Base-by-base conservation (phyloP, 768 basidiomycete genomes). In the Strobilomyces confusus region DNA sequence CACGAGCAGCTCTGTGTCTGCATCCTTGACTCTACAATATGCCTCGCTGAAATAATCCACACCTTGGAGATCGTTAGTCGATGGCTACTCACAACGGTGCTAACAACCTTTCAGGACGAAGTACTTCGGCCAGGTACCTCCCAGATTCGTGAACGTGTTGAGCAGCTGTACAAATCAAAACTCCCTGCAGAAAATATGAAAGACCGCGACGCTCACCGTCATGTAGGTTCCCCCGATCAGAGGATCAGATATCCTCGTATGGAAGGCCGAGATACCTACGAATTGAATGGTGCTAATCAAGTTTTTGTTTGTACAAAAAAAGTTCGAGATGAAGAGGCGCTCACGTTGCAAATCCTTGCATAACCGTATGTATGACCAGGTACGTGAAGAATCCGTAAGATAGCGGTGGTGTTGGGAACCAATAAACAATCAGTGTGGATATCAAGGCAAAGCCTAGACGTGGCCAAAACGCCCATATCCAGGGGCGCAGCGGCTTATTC, bases 221-320 rank as follows among this genome's bases (percentile, higher is more conserved):
- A 99, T 99, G 70, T 99, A 99, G 0, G 97, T 99, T 47, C 97
- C 97, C 26, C 97, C 97, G 49, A 99, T 97, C 13, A 97, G 65
- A 0, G 97, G 97, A 66, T 99, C 97, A 1, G 97, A 93, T 34
- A 99, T 86, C 49, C 89, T 83, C 4, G 94, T 98, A 63, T 98
- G 97, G 80, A 98, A 99, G 4, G 97, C 97, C n/a, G 94, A 92
- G 56, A 98, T 93, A 9, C 97, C 94, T 19, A 98, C 95, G 65
- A 98, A 99, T 70, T 99, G 95, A n/a, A 98, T 86, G 5, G 95
- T 98, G 43, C 95, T 95, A 53, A 26, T 3, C 42, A 50, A 20
- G 14, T 26, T n/a, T 29, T 41, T 12, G 8, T 32, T 40, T 0
- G 48, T 43, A 46, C 42, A 47, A 19, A 46, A 14, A 14, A 3